phyloP scores from a whole-genome alignment of 1,139 yeast species.

The Geotrichum siamense region DNA sequence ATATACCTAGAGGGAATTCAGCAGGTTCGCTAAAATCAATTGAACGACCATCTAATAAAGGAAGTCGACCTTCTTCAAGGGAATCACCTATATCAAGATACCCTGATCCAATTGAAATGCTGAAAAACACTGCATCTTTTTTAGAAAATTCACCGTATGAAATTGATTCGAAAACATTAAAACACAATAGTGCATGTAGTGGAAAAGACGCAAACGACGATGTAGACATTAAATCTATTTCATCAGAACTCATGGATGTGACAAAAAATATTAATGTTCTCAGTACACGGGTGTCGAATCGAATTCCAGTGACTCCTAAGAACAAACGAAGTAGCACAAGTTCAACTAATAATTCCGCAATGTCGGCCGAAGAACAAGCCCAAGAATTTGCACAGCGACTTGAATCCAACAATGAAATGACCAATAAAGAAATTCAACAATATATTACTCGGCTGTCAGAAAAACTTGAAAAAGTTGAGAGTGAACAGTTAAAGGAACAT shows the following conservation, averaged over 20 bases:
- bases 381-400: neutral
- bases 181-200: neutral
- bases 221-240: constrained; percentile 2
- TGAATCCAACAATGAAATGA: constrained; percentile 1
- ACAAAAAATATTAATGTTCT: constrained; percentile 9
- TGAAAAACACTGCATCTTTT: neutral
- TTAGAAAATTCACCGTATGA: neutral
- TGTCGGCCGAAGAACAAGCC: constrained; percentile 2
- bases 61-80: neutral
- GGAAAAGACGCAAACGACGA: constrained; percentile 2
- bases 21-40: constrained; percentile 7
- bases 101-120: neutral
- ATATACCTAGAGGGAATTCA: constrained; percentile 8
- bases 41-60: neutral
- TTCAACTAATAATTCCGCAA: too few species aligned
- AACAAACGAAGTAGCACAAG: neutral
- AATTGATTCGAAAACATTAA: too few species aligned
- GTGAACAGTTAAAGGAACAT: neutral
- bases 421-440: constrained; percentile 3
- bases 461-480: constrained; percentile 2
- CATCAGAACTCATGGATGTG: constrained; percentile 11
- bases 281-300: constrained; percentile 6
- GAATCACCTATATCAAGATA: neutral
- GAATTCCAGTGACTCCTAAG: neutral
- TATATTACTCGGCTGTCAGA: neutral